These are phyloP conservation scores for Coemansia interrupta DNA, from an alignment of 192 early-diverging fungal species.

Conservation along the genomic window DNA sequence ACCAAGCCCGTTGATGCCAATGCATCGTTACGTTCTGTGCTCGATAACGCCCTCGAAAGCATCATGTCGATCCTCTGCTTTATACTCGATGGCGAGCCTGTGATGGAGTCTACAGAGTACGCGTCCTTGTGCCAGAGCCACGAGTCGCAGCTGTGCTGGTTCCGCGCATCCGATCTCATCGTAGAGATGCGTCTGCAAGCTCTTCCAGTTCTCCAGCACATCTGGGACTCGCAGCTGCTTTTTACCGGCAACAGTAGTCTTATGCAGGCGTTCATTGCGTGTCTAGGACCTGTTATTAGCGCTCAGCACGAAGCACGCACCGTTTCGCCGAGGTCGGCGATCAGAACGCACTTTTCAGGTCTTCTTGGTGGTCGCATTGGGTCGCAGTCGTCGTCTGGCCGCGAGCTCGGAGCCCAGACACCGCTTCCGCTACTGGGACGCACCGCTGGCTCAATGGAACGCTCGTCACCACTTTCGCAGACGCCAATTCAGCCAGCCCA, in stretches of 20 bases:
- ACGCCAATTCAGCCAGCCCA: conserved; percentile 8
- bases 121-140: conserved; percentile 30
- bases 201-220: conserved; percentile 57
- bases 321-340: not conserved
- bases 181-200: conserved; percentile 60
- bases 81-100: conserved; percentile 64
- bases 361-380: conserved; percentile 22
- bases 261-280: conserved; percentile 59
- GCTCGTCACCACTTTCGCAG: conserved; percentile 19
- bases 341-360: conserved; percentile 27
- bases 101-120: conserved; percentile 67
- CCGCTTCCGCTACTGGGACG: conserved; percentile 33
- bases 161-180: conserved; percentile 70
- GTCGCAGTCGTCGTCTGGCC: conserved; percentile 2
- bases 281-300: conserved; percentile 66
- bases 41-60: conserved; percentile 41
- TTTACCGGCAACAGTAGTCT: conserved; percentile 54
- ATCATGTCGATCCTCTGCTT: conserved; percentile 62
- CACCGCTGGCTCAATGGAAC: conserved; percentile 10
- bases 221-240: conserved; percentile 66
- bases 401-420: conserved; percentile 23
- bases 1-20: conserved; percentile 9
- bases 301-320: conserved; percentile 63
- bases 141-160: conserved; percentile 55
- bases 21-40: conserved; percentile 21